A percentile compares a stretch with the other conserved stretches of the same genome.
These are phyloP conservation scores for Colletotrichum karsti DNA, from an alignment of 2,329 filamentous ascomycete species.

Conservation along the genomic window DNA sequence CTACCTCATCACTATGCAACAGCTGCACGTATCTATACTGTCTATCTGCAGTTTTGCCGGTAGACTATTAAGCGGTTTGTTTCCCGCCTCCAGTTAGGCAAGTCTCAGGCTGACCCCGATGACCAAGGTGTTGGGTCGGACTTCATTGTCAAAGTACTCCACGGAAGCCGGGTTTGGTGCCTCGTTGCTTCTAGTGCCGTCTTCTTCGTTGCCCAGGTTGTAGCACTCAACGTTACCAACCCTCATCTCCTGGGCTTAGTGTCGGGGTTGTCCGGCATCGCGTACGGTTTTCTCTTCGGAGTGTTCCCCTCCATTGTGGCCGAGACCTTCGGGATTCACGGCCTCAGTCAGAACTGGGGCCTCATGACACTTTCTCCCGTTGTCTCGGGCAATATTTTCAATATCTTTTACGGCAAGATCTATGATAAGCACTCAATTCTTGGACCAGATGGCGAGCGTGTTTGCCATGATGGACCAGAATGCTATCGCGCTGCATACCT, in stretches of 20 bases:
- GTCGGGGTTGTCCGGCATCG: constrained; percentile 85
- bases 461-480: constrained; percentile 78
- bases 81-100: background rate
- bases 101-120: background rate
- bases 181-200: constrained; percentile 79
- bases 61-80: constrained; percentile 77
- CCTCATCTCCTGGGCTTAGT: constrained; percentile 81
- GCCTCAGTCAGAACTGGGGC: constrained; percentile 95
- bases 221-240: constrained; percentile 77
- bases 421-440: constrained; percentile 83
- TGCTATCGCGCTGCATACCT: constrained; percentile 87
- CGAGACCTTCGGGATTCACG: constrained; percentile 89
- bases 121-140: constrained; percentile 84
- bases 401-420: constrained; percentile 85
- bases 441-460: constrained; percentile 72
- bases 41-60: constrained; percentile 88
- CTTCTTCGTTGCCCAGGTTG: constrained; percentile 82
- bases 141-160: constrained; percentile 81
- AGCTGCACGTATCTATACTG: constrained; percentile 94
- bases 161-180: constrained; percentile 90
- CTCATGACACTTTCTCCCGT: constrained; percentile 92
- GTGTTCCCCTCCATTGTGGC: constrained; percentile 91
- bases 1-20: constrained; percentile 83
- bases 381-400: constrained; percentile 89
- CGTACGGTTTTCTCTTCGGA: constrained; percentile 93